Evolutionary conservation across 352 stramenopile genomes (phyloP).

Genomic region (Pythium utonaiense): DNA sequence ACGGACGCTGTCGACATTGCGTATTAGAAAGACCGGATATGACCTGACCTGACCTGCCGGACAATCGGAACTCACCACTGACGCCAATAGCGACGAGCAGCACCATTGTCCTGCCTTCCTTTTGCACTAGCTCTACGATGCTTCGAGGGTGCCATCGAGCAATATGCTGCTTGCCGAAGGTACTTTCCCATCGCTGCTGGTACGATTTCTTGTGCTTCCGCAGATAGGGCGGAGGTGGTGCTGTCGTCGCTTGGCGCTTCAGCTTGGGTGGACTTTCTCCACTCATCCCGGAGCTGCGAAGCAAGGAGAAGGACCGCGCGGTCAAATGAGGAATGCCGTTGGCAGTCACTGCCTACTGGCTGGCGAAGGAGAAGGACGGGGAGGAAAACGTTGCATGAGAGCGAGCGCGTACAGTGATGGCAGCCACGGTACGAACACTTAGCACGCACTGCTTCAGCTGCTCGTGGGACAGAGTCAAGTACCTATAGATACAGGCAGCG

Average conservation of each 20-base stretch:
- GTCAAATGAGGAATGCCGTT: too few species aligned
- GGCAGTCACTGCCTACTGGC: too few species aligned
- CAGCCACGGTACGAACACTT: too few species aligned
- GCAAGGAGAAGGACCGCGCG: too few species aligned
- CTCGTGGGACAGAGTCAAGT: too few species aligned
- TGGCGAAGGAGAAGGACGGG: too few species aligned
- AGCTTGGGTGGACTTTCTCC: conserved; percentile 4
- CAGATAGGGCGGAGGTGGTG: conserved; percentile 10
- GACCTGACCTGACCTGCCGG: too few species aligned
- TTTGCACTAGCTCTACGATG: conserved; percentile 39
- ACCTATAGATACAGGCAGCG: too few species aligned
- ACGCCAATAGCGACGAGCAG: conserved; percentile 49
- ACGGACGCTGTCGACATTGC: conserved; percentile 34
- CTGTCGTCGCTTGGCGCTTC: conserved; percentile 10
- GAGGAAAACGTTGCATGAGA: too few species aligned
- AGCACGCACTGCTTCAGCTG: too few species aligned
- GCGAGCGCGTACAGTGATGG: too few species aligned
- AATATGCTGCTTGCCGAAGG: conserved; percentile 29
- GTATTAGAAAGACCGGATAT: not conserved
- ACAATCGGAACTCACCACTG: conserved; percentile 34
- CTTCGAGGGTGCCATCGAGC: conserved; percentile 29
- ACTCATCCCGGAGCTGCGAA: too few species aligned
- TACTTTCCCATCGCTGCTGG: conserved; percentile 48
- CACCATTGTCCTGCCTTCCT: conserved; percentile 51
- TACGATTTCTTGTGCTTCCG: conserved; percentile 34